These are phyloP conservation scores for Tympanopsis confertula DNA, from an alignment of 2,329 filamentous ascomycete genomes.

Conservation along the genomic window DNA sequence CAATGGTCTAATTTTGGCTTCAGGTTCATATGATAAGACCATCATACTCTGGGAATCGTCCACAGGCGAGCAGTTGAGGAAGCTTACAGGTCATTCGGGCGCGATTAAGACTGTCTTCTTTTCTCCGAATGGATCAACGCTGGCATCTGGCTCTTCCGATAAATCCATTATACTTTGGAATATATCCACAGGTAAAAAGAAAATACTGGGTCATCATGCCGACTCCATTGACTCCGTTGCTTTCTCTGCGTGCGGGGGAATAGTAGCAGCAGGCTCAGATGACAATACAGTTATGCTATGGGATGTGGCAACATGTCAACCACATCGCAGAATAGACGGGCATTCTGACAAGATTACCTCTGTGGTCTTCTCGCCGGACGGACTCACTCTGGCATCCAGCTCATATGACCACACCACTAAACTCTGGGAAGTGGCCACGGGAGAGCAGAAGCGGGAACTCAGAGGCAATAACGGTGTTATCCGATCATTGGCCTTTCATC, in stretches of 20 bases:
- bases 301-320: neutral
- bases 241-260: neutral
- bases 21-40: conserved; percentile 3
- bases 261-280: neutral
- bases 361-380: neutral
- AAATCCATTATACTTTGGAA: neutral
- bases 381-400: neutral
- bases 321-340: neutral
- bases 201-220: too few relatives aligned
- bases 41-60: conserved; percentile 4
- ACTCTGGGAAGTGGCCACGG: neutral
- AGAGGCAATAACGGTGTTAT: neutral
- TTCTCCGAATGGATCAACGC: neutral
- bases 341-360: neutral
- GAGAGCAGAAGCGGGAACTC: neutral
- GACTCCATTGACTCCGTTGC: too few relatives aligned
- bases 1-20: conserved; percentile 3
- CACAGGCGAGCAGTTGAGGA: neutral
- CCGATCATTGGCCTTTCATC: neutral
- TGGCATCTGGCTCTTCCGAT: neutral
- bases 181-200: too few relatives aligned
- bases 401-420: neutral
- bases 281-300: neutral
- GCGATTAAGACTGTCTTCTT: neutral
- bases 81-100: neutral